phyloP scores from a whole-genome alignment of 2,329 filamentous ascomycete genomes.

The Geosmithia flava region DNA sequence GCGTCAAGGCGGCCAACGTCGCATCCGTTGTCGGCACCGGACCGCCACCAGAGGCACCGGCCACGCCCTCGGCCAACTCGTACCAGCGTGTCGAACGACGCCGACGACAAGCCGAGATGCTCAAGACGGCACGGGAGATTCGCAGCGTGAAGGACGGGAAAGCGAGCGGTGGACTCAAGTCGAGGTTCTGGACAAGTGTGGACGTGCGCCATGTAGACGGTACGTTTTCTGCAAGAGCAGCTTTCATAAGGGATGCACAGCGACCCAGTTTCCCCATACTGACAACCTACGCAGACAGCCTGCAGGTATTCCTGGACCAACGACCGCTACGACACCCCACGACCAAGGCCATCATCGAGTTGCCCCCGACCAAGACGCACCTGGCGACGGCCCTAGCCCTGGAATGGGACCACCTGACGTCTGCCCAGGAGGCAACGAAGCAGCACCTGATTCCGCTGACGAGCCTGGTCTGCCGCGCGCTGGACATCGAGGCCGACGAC shows the following conservation, averaged over 20 bases:
- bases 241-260: no score
- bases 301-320: constrained; percentile 61
- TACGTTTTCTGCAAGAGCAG: constrained; percentile 17
- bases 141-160: constrained; percentile 23
- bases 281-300: constrained; percentile 18
- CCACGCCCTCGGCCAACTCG: constrained; percentile 23
- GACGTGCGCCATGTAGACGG: constrained; percentile 54
- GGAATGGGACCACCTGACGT: constrained; percentile 83
- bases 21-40: constrained; percentile 42
- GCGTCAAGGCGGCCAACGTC: constrained; percentile 29
- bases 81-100: constrained; percentile 36
- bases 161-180: constrained; percentile 36
- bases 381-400: constrained; percentile 77
- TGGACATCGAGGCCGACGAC: constrained; percentile 69
- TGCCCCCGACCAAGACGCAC: constrained; percentile 66
- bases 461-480: constrained; percentile 67
- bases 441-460: constrained; percentile 86
- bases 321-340: constrained; percentile 68
- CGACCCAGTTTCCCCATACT: not conserved
- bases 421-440: constrained; percentile 71
- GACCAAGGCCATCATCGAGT: constrained; percentile 55
- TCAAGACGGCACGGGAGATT: constrained; percentile 37
- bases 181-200: constrained; percentile 85
- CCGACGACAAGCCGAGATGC: constrained; percentile 39
- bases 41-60: constrained; percentile 44